Base-by-base conservation (phyloP, 345 rosid genomes). In the Dipteronia dyeriana region DNA sequence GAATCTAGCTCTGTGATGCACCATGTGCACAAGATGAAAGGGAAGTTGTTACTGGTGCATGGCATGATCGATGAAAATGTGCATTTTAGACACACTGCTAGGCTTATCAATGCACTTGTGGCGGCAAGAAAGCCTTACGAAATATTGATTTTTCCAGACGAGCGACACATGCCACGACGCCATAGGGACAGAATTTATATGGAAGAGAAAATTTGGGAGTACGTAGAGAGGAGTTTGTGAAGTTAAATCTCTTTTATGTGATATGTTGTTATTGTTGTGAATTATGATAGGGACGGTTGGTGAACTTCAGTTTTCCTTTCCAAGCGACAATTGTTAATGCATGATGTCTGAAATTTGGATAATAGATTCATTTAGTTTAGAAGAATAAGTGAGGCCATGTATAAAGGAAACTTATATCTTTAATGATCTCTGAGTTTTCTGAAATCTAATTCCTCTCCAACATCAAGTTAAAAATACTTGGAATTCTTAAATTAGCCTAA, bases 31-130 rank as follows among this genome's bases (percentile, higher is more conserved):
- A 88, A 89, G 69, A 71, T 95, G 83, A 86, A 72, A 59, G 97
- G 97, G 22, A 91, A 76, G 84, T 73, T 93, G 84, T 57, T 93
- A 79, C 54, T 95, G 39, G 91, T 93, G 31, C 99, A 93, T 19
- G 99, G 99, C 66, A 95, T 95, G 98, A 93, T 95, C 6, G 97
- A 95, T 25, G 99, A 93, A 81, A 93, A 95, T 57, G 99, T 95
- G 73, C 98, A 95, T 83, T 95, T 95, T 68, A 86, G 99, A 78
- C 97, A 95, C 85, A 91, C 97, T 1, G 95, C 94, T 19, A 88
- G 94, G 90, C 98, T 93, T 29, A 88, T 93, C 34, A 95, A 93
- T 29, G 94, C 94, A 3, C 94, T 93, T 14, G 88, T 90, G 60
- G 90, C 89, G 7, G 95, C 90, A 0, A 81, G 97, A 26, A 93